Conservation (phyloP, 306 rosid species). For the Begonia fuchsioides region DNA sequence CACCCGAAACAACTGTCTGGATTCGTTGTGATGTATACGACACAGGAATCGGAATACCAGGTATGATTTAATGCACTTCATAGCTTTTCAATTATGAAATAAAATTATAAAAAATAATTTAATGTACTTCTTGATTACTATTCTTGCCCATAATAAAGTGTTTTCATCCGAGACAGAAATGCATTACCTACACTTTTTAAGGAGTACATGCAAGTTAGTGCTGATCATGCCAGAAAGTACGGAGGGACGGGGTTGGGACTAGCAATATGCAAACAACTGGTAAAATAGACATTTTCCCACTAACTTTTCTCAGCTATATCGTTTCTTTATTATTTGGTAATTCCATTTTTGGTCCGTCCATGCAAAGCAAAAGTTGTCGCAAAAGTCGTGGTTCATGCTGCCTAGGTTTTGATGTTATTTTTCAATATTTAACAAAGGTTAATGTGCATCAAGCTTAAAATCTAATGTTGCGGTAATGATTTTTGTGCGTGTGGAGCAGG, state of each 20-base stretch:
- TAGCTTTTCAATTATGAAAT: too few species aligned
- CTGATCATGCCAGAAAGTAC: slow-evolving; percentile 90
- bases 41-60: slow-evolving; percentile 98
- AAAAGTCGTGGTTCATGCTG: too few species aligned
- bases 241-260: slow-evolving; percentile 95
- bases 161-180: too few species aligned
- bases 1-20: slow-evolving; percentile 69
- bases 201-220: slow-evolving; percentile 98
- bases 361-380: too few species aligned
- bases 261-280: slow-evolving; percentile 98
- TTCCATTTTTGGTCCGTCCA: too few species aligned
- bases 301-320: too few species aligned
- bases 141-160: too few species aligned
- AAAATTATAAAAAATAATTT: too few species aligned
- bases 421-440: not conserved
- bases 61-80: slow-evolving; percentile 19
- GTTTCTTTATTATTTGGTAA: too few species aligned
- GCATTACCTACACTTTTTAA: slow-evolving; percentile 72
- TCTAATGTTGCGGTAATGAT: slow-evolving; percentile 1
- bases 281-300: slow-evolving; percentile 12
- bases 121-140: not conserved
- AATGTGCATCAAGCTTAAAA: not conserved
- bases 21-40: slow-evolving; percentile 79
- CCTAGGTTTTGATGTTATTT: too few species aligned
- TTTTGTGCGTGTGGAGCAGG: slow-evolving; percentile 35